These are phyloP conservation scores for Yamadazyma friedrichii DNA, from an alignment of 1,139 yeast species.

Conservation along the genomic window DNA sequence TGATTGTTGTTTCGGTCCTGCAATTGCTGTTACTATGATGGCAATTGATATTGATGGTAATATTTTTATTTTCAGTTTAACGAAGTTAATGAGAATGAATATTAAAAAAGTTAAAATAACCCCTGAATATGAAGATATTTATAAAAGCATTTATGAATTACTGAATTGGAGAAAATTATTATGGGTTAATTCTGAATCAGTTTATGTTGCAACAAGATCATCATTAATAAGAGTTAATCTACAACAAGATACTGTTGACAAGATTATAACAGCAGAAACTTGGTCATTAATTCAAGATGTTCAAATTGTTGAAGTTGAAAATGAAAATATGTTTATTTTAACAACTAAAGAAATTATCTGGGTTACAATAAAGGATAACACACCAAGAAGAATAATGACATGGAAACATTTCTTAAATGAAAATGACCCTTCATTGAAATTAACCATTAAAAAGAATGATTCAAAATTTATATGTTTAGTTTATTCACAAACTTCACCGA, in stretches of 20 bases:
- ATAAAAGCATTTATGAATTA: conserved; percentile 43
- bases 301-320: conserved; percentile 19
- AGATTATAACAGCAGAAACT: conserved; percentile 48
- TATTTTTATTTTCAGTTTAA: conserved; percentile 25
- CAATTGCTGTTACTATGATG: conserved; percentile 36
- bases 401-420: conserved; percentile 69
- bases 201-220: conserved; percentile 48
- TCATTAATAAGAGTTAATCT: conserved; percentile 35
- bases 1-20: conserved; percentile 45
- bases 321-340: conserved; percentile 38
- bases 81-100: neutral
- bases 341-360: conserved; percentile 64
- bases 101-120: conserved; percentile 1
- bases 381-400: conserved; percentile 46
- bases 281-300: conserved; percentile 60
- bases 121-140: conserved; percentile 9
- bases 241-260: conserved; percentile 18
- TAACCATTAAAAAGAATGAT: conserved; percentile 27
- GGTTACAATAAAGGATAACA: conserved; percentile 26
- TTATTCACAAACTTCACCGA: conserved; percentile 41
- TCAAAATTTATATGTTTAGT: conserved; percentile 31
- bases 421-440: conserved; percentile 53
- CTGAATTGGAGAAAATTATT: conserved; percentile 55
- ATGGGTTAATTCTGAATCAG: conserved; percentile 39
- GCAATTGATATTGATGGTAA: conserved; percentile 54